phyloP scores from a whole-genome alignment of 2,329 filamentous ascomycete genomes.

The Neospermospora avenae region DNA sequence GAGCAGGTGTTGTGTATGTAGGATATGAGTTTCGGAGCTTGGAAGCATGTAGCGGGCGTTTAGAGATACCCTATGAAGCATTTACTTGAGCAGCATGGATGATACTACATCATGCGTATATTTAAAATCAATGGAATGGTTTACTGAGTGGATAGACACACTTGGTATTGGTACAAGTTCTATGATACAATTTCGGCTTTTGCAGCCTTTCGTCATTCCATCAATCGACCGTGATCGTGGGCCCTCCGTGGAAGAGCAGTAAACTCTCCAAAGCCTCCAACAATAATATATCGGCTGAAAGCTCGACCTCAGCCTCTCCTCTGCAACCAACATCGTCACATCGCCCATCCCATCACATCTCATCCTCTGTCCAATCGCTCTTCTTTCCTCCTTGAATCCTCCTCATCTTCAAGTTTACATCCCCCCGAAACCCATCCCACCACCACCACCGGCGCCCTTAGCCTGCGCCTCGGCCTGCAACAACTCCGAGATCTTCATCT shows the following conservation, averaged over 20 bases:
- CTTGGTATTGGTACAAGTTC: conserved; percentile 17
- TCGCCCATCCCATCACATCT: conserved; percentile 14
- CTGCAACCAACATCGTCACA: background rate
- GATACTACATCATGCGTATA: background rate
- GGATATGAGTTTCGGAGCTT: conserved; percentile 11
- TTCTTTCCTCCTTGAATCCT: too few relatives aligned
- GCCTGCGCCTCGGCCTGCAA: conserved; percentile 83
- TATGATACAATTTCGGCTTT: conserved; percentile 26
- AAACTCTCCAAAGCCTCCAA: background rate
- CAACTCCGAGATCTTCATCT: conserved; percentile 95
- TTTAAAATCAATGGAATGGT: background rate
- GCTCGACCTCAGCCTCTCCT: background rate
- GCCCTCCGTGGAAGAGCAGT: too few relatives aligned
- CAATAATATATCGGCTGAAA: conserved; percentile 4
- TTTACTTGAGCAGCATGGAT: conserved; percentile 21
- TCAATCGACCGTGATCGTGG: background rate
- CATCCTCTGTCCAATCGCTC: too few relatives aligned
- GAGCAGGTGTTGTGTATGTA: background rate
- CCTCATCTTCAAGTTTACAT: too few relatives aligned
- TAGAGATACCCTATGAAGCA: conserved; percentile 30
- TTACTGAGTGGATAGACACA: conserved; percentile 24
- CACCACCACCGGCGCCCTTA: conserved; percentile 55
- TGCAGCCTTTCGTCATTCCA: background rate
- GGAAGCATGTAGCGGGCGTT: conserved; percentile 28
- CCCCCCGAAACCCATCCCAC: conserved; percentile 46